These are phyloP conservation scores for Saccharomyces hybrid DNA, from an alignment of 1,139 yeast genomes.

Conservation along the genomic window DNA sequence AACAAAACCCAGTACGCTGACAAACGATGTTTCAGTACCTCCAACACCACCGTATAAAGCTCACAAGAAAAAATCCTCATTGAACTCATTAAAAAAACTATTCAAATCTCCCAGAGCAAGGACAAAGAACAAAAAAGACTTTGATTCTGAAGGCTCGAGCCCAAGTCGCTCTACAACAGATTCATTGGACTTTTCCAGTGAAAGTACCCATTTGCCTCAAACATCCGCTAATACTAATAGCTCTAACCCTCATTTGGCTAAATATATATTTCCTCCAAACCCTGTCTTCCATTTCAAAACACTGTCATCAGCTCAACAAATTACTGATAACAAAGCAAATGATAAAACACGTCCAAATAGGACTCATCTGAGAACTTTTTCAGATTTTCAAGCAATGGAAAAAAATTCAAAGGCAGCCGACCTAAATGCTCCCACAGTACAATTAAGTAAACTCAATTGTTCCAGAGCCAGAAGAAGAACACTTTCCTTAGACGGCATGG, in stretches of 20 bases:
- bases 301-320: background rate
- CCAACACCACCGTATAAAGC: slow-evolving; percentile 13
- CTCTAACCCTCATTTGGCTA: slow-evolving; percentile 1
- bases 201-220: slow-evolving; percentile 4
- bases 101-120: slow-evolving; percentile 25
- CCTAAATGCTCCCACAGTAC: background rate
- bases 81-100: slow-evolving; percentile 26
- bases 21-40: slow-evolving; percentile 6
- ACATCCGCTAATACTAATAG: background rate
- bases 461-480: slow-evolving; percentile 5
- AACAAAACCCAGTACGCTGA: background rate
- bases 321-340: background rate
- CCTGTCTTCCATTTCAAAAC: slow-evolving; percentile 8
- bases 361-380: slow-evolving; percentile 10
- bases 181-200: slow-evolving; percentile 1
- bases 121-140: slow-evolving; percentile 3
- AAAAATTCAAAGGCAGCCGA: background rate
- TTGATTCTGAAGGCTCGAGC: slow-evolving; percentile 1
- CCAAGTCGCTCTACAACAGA: background rate
- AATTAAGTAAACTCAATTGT: background rate
- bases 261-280: slow-evolving; percentile 12
- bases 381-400: slow-evolving; percentile 5
- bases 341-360: slow-evolving; percentile 2
- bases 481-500: background rate
- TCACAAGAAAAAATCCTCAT: slow-evolving; percentile 27